These are phyloP conservation scores for Teunomyces pallodes DNA, from an alignment of 805 yeast species.

Conservation along the genomic window DNA sequence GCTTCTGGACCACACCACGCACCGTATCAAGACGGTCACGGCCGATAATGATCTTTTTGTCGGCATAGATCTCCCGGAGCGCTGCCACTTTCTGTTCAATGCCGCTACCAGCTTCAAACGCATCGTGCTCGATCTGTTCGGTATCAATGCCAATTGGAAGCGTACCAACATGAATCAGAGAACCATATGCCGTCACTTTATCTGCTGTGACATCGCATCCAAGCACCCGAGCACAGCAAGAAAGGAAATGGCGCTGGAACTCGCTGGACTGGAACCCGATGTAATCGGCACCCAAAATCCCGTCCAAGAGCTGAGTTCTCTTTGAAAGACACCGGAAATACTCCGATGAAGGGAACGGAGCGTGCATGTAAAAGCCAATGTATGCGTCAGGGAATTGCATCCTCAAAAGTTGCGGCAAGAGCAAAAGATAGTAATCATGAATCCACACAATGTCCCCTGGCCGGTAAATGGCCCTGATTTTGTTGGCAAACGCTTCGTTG, in stretches of 20 bases:
- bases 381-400: slow-evolving; percentile 70
- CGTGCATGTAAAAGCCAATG: slow-evolving; percentile 78
- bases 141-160: slow-evolving; percentile 91
- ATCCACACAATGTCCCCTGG: slow-evolving; percentile 93
- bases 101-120: slow-evolving; percentile 35
- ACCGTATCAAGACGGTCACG: slow-evolving; percentile 91
- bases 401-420: slow-evolving; percentile 80
- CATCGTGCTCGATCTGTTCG: slow-evolving; percentile 60
- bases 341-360: slow-evolving; percentile 95
- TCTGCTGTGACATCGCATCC: slow-evolving; percentile 71
- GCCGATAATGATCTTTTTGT: slow-evolving; percentile 81
- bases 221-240: slow-evolving; percentile 82
- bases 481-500: slow-evolving; percentile 87
- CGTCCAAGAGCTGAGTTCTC: slow-evolving; percentile 79
- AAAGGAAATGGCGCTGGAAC: slow-evolving; percentile 86
- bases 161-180: slow-evolving; percentile 67
- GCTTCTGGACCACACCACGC: slow-evolving; percentile 89
- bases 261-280: slow-evolving; percentile 84
- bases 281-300: slow-evolving; percentile 85
- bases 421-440: slow-evolving; percentile 82
- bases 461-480: slow-evolving; percentile 65
- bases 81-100: slow-evolving; percentile 65
- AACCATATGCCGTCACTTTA: slow-evolving; percentile 70
- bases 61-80: slow-evolving; percentile 59
- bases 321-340: slow-evolving; percentile 87